A percentile compares a stretch with the other conserved stretches of the same genome.
Conservation (phyloP, 768 basidiomycete genomes). For the Aureoboletus auriporus region DNA sequence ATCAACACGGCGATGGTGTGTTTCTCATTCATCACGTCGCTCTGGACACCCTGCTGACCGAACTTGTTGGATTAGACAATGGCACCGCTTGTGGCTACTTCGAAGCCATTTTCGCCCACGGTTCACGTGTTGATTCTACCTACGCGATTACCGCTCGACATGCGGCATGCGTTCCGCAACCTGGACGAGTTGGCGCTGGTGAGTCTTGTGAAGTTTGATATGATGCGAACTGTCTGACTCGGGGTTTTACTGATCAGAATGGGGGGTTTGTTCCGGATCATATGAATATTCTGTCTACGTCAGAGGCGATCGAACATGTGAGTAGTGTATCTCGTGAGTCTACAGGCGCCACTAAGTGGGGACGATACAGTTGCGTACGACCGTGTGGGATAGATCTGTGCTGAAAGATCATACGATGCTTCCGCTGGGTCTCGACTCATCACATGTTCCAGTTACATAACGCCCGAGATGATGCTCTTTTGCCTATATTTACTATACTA, state of each 20-base stretch:
- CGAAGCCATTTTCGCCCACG: constrained; percentile 66
- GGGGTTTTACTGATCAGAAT: constrained; percentile 34
- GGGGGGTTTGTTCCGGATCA: constrained; percentile 59
- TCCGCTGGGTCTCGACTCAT: constrained; percentile 49
- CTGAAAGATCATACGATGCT: constrained; percentile 52
- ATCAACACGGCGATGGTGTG: constrained; percentile 54
- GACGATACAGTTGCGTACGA: constrained; percentile 44
- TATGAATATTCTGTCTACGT: constrained; percentile 66
- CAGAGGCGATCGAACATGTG: constrained; percentile 60
- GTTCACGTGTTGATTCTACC: constrained; percentile 74
- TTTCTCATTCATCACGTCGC: not conserved
- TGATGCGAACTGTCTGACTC: not conserved
- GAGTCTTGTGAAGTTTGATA: constrained; percentile 17
- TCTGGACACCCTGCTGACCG: not conserved
- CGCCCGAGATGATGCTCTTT: not conserved
- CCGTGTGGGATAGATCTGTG: constrained; percentile 45
- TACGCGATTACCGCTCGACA: constrained; percentile 68
- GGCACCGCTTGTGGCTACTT: constrained; percentile 44
- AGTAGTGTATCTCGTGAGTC: not conserved
- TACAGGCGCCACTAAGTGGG: constrained; percentile 2
- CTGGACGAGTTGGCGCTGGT: constrained; percentile 64
- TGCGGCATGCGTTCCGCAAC: constrained; percentile 62
- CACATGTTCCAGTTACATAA: constrained; percentile 18
- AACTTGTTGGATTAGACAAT: constrained; percentile 40
- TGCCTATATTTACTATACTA: too few relatives aligned